Conservation (phyloP, 2,329 filamentous ascomycete genomes). For the Trichoderma semiorbis region DNA sequence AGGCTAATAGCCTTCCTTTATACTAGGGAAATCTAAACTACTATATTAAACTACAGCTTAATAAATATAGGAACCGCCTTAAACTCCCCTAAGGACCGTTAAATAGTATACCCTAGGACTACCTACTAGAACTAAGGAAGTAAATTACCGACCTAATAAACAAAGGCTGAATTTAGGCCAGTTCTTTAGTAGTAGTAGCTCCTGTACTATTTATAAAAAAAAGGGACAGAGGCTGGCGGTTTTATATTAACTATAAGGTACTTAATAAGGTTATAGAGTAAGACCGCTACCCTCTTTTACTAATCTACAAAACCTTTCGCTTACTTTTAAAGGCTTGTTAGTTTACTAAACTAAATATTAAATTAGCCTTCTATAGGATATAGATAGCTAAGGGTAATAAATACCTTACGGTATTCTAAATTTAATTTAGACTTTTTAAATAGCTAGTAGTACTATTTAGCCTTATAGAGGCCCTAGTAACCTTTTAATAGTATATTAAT, state of each 20-base stretch:
- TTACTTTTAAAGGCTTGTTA: neutral
- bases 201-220: neutral
- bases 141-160: too few species aligned
- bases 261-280: neutral
- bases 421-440: constrained; percentile 4
- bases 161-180: neutral
- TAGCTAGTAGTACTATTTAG: neutral
- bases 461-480: neutral
- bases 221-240: neutral
- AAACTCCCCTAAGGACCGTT: too few species aligned
- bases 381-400: neutral
- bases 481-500: neutral
- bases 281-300: neutral
- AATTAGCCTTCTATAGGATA: neutral
- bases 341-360: neutral
- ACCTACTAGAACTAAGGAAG: too few species aligned
- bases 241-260: neutral
- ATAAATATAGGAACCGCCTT: neutral
- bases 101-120: too few species aligned
- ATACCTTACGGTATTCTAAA: neutral
- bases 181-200: neutral
- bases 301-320: neutral
- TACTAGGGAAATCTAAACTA: too few species aligned
- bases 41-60: too few species aligned
- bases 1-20: too few species aligned